A percentile compares a stretch with the other conserved stretches of the same genome.
These are phyloP conservation scores for Ceriops zippeliana DNA, from an alignment of 345 rosid genomes.

Conservation along the genomic window DNA sequence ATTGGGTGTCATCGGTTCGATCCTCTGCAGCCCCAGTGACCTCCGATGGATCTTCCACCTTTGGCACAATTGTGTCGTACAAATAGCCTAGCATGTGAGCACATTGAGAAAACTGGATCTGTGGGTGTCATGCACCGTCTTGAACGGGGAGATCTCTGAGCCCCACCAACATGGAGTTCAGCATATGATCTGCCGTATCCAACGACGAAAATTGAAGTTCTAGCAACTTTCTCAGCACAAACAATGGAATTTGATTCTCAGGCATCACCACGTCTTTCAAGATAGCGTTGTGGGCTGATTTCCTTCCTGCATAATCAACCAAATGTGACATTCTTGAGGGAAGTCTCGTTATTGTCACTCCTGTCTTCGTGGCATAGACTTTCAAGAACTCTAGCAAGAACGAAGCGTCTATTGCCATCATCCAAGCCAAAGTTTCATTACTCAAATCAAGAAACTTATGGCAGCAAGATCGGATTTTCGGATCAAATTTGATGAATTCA, in stretches of 20 bases:
- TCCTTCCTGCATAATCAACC: conserved; percentile 33
- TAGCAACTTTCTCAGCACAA: conserved; percentile 46
- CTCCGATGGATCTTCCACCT: conserved; percentile 24
- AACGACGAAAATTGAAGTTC: conserved; percentile 37
- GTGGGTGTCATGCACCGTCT: conserved; percentile 20
- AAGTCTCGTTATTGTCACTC: conserved; percentile 29
- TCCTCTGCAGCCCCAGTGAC: conserved; percentile 9
- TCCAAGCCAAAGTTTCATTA: conserved; percentile 64
- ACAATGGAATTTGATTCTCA: conserved; percentile 71
- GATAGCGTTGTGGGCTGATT: conserved; percentile 46
- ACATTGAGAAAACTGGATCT: conserved; percentile 22
- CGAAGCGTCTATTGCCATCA: conserved; percentile 69
- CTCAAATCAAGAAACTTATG: conserved; percentile 49
- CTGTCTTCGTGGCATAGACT: conserved; percentile 35
- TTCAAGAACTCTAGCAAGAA: conserved; percentile 67
- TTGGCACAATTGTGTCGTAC: conserved; percentile 47
- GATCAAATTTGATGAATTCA: conserved; percentile 35
- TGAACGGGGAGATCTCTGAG: conserved; percentile 57
- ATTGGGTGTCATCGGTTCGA: conserved; percentile 13
- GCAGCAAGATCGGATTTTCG: conserved; percentile 48
- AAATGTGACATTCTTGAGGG: conserved; percentile 42
- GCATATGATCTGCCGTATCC: conserved; percentile 36
- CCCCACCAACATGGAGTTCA: conserved; percentile 39
- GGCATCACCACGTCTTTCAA: conserved; percentile 66
- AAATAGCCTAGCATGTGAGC: conserved; percentile 54